Percentiles rank a stretch among this genome's conserved stretches.
Evolutionary conservation across 2,329 filamentous ascomycete species (phyloP).

Genomic region (Pseudocercospora pini-densiflorae): DNA sequence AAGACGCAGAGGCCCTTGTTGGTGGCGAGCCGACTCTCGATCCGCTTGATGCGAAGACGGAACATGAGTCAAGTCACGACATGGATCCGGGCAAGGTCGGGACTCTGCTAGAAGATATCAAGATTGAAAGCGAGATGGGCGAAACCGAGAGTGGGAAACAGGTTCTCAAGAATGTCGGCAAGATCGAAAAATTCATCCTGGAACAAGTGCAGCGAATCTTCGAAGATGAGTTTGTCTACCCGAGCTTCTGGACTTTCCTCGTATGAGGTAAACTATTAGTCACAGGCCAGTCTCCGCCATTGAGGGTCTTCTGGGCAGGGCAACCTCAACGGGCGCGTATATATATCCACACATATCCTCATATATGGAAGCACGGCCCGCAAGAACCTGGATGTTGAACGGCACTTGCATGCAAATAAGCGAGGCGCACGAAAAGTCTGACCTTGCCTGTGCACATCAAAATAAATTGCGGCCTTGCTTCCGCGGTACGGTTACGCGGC

Average conservation of each 20-base stretch:
- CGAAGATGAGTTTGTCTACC: constrained; percentile 98
- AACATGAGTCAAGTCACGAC: constrained; percentile 5
- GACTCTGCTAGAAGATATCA: constrained; percentile 86
- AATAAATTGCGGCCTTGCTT: constrained; percentile 19
- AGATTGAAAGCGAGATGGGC: constrained; percentile 97
- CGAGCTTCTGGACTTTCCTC: constrained; percentile 97
- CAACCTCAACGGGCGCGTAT: no score
- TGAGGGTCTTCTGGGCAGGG: not conserved
- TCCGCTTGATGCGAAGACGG: constrained; percentile 34
- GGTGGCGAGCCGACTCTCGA: constrained; percentile 48
- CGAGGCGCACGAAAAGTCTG: constrained; percentile 11
- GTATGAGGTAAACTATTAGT: constrained; percentile 51
- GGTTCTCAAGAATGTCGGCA: constrained; percentile 96
- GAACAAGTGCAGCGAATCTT: constrained; percentile 97
- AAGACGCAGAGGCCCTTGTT: constrained; percentile 78
- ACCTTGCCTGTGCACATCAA: constrained; percentile 13
- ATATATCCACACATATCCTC: not conserved
- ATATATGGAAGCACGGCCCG: not conserved
- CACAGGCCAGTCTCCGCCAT: not conserved
- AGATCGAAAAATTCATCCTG: constrained; percentile 96
- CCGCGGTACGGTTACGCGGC: constrained; percentile 11
- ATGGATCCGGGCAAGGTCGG: constrained; percentile 50
- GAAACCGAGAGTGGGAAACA: constrained; percentile 90
- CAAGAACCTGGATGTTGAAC: not conserved
- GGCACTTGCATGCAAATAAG: constrained; percentile 16